Base-by-base conservation (phyloP, 129 eudicot species). In the Flaveria sonorensis region DNA sequence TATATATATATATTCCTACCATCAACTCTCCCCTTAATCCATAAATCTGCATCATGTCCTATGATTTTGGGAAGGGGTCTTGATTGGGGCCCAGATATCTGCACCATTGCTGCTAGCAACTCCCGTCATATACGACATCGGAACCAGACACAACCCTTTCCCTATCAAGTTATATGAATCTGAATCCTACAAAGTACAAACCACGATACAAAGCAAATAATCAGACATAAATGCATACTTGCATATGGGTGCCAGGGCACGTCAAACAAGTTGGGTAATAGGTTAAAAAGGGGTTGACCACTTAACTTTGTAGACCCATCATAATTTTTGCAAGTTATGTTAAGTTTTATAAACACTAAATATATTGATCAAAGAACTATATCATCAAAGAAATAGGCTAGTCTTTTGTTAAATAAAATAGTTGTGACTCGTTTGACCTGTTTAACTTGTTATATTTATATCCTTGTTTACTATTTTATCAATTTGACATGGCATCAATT, bases 1-100 rank as follows among this genome's bases (percentile, higher is more conserved):
- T n/a, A n/a, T 18, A 45, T 43, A 73, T 24, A 56, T 42, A 43
- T 53, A 81, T 45, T 56, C 69, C 74, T 80, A 73, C 71, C 70
- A 72, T 67, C 72, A 50, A 40, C 57, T 77, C 77, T 30, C 51
- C 84, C 77, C 53, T 60, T 68, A 26, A 65, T 56, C 74, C 32
- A 75, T 56, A 70, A 71, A 63, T 68, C 53, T 71, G 70, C 80
- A 55, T 78, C 72, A 50, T 50, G 57, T 26, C 61, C 71, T 81
- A 71, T 4, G 71, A 70, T 71, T 73, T 84, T 18, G 47, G 84
- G 85, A 87, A 67, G 67, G 64, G 12, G 88, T 88, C 74, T 93
- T 90, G 77, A 86, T 93, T 23, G 98, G 98, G 36, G 98, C 97
- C 98, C 98, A 93, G 20, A 93, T 86, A 83, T 93, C 98, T 16